A percentile compares a stretch with the other conserved stretches of the same genome.
Evolutionary conservation across 2,329 filamentous ascomycete species (phyloP).

Genomic region (Lizonia empirigonia): DNA sequence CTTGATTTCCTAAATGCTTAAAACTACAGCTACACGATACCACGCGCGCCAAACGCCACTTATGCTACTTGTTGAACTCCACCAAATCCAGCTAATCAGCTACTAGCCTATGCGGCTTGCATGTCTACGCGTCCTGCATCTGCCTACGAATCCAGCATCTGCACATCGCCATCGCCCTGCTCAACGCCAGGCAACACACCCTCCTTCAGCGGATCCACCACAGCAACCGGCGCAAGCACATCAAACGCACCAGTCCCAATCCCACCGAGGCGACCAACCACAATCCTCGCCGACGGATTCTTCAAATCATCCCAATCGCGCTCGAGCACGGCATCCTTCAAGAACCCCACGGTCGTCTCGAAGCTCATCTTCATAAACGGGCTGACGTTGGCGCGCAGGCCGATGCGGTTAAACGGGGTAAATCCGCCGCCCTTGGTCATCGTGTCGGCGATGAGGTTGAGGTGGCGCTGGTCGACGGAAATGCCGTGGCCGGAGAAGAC

Average conservation of each 20-base stretch:
- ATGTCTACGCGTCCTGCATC: too few relatives aligned
- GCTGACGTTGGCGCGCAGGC: constrained; percentile 80
- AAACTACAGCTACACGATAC: too few relatives aligned
- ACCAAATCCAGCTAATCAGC: too few relatives aligned
- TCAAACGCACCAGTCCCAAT: constrained; percentile 93
- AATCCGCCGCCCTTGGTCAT: constrained; percentile 96
- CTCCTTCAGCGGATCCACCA: constrained; percentile 37
- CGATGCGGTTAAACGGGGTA: constrained; percentile 89
- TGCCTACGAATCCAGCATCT: constrained; percentile 11
- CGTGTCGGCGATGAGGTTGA: constrained; percentile 94
- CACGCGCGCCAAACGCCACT: too few relatives aligned
- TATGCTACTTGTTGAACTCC: too few relatives aligned
- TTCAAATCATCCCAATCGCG: constrained; percentile 87
- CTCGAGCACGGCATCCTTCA: constrained; percentile 89
- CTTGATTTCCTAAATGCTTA: too few relatives aligned
- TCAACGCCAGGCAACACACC: constrained; percentile 19
- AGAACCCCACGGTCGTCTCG: constrained; percentile 92
- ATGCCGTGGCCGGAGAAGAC: constrained; percentile 95
- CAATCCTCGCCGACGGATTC: constrained; percentile 85
- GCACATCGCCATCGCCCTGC: constrained; percentile 23
- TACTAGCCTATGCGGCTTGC: too few relatives aligned
- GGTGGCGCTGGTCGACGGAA: constrained; percentile 84
- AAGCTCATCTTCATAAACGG: constrained; percentile 99
- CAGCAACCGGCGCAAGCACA: constrained; percentile 61
- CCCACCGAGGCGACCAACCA: constrained; percentile 80